phyloP scores from a whole-genome alignment of 225 moss, liverwort and hornwort genomes.

The Lunularia cruciata region DNA sequence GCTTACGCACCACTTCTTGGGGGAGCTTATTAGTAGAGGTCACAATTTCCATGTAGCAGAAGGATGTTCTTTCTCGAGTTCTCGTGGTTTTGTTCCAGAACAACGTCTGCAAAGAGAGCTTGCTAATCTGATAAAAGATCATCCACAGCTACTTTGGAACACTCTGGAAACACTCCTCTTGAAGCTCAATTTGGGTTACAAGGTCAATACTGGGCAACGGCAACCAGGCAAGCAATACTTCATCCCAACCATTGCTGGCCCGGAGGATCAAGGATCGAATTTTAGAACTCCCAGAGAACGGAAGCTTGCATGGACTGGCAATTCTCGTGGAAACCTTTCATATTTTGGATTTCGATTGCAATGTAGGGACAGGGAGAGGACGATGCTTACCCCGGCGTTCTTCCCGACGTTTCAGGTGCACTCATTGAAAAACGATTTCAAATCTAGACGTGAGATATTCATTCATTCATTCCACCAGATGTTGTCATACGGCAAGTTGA shows the following conservation, averaged over 20 bases:
- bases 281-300: background rate
- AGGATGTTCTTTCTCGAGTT: background rate
- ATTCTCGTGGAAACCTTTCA: too few relatives aligned
- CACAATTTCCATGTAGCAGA: background rate
- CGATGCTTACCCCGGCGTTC: background rate
- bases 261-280: background rate
- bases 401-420: slow-evolving; percentile 3
- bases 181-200: too few relatives aligned
- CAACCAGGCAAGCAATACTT: background rate
- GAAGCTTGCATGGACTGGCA: background rate
- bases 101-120: background rate
- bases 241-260: background rate
- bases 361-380: background rate
- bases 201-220: background rate
- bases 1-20: background rate
- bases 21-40: background rate
- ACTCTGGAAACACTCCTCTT: too few relatives aligned
- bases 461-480: background rate
- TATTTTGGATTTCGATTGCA: background rate
- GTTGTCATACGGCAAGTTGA: background rate
- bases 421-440: background rate
- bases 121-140: background rate
- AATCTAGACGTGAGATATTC: background rate
- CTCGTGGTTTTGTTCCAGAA: background rate
- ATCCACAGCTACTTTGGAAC: background rate